Evolutionary conservation across 78 protist genomes (phyloP).

Genomic region (Acrasis kona): DNA sequence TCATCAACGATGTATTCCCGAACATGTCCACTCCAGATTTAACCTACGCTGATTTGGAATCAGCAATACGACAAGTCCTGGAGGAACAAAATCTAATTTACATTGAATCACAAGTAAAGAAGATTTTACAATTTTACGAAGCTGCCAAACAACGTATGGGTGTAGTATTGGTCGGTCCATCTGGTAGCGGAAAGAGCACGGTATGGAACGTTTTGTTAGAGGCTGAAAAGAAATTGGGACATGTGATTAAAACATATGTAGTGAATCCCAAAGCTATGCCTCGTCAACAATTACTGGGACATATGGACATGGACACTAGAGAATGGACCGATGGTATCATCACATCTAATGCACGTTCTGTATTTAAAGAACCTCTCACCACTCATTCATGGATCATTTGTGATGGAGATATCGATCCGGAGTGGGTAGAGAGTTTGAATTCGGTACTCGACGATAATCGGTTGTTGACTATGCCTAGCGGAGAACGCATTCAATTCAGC

Average conservation of each 20-base stretch:
- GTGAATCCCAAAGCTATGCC: slow-evolving; percentile 86
- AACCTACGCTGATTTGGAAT: slow-evolving; percentile 3
- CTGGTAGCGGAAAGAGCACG: slow-evolving; percentile 75
- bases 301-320: slow-evolving; percentile 73
- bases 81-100: slow-evolving; percentile 7
- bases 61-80: slow-evolving; percentile 16
- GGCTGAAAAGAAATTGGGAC: slow-evolving; percentile 29
- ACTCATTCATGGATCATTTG: slow-evolving; percentile 60
- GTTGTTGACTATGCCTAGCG: slow-evolving; percentile 77
- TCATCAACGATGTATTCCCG: slow-evolving; percentile 56
- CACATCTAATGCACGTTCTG: slow-evolving; percentile 40
- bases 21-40: background rate
- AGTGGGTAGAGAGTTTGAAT: slow-evolving; percentile 81
- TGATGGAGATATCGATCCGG: slow-evolving; percentile 82
- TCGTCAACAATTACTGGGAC: slow-evolving; percentile 65
- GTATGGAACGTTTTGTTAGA: slow-evolving; percentile 37
- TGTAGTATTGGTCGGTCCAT: slow-evolving; percentile 74
- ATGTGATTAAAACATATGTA: slow-evolving; percentile 8
- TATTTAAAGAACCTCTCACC: slow-evolving; percentile 35
- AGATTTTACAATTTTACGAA: slow-evolving; percentile 71
- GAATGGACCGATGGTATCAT: slow-evolving; percentile 83
- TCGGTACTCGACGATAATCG: slow-evolving; percentile 81
- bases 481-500: slow-evolving; percentile 77
- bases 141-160: slow-evolving; percentile 69
- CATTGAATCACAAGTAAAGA: slow-evolving; percentile 28